Conservation (phyloP, 2,329 filamentous ascomycete species). For the Ophiostoma sp. region DNA sequence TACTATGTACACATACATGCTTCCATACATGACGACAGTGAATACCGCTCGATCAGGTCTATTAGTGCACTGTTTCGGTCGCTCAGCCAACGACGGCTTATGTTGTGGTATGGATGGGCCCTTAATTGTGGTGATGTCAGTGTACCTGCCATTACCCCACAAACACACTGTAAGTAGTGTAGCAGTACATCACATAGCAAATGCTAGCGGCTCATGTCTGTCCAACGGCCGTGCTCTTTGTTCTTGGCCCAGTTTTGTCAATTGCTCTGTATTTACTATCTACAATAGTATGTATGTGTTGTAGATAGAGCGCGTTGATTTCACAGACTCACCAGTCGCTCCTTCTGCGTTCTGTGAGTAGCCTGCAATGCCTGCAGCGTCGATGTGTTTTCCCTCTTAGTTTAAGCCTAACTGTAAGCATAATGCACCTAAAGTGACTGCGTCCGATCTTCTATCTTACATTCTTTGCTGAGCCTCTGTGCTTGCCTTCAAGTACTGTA, state of each 20-base stretch:
- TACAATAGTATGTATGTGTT: too few relatives aligned
- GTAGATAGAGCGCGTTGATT: too few relatives aligned
- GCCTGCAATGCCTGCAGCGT: background rate
- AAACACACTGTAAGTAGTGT: background rate
- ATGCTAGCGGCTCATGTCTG: background rate
- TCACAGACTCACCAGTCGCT: background rate
- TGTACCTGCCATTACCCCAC: conserved; percentile 3
- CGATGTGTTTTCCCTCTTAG: background rate
- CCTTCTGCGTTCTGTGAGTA: background rate
- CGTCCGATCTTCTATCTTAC: background rate
- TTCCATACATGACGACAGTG: background rate
- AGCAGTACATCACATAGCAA: background rate
- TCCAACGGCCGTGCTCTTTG: background rate
- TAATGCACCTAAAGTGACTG: background rate
- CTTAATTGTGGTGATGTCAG: background rate
- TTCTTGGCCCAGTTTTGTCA: background rate
- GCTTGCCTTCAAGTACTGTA: background rate
- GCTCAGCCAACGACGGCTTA: background rate
- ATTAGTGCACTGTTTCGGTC: background rate
- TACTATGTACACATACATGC: too few relatives aligned
- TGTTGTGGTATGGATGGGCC: background rate
- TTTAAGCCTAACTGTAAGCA: conserved; percentile 5
- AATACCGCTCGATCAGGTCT: background rate
- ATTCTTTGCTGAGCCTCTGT: background rate
- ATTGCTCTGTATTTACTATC: background rate